Base-by-base conservation (phyloP, 2,329 filamentous ascomycete species). In the Arthroderma sp. region DNA sequence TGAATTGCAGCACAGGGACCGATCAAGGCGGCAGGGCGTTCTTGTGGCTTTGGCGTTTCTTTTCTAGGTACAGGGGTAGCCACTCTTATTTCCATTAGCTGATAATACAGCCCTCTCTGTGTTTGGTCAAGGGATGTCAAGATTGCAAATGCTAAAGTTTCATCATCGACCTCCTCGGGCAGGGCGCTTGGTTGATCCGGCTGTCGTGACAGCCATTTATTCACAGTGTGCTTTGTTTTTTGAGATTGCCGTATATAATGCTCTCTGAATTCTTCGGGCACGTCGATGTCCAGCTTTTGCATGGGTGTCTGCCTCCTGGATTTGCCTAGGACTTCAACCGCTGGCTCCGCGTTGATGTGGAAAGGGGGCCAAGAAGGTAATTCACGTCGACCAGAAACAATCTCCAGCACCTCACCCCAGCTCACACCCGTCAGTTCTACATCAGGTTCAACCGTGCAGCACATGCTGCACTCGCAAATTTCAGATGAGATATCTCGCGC, bases 321-420 rank as follows among this genome's bases (percentile, higher is more conserved):
- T 36, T 69, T 68, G 4, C 69, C 67, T 34, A 78, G 68, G n/a
- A 73, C 74, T n/a, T 78, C 63, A 7, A 71, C 71, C 30, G 65
- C 59, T 10, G 71, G 60, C 3, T 84, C 68, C 40, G 75, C 70
- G 3, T 75, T 75, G 53, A 88, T 74, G 52, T 83, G 78, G 57
- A 95, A 91, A 0, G 89, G 86, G 22, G 89, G 89, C 89, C 89
- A 95, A 10, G 73, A 66, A 0, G 89, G 88, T 42, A 95, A 72
- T 53, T 94, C 86, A 47, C 85, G 78, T 44, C 89, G 79, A 11
- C 89, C 89, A 51, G 86, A 91, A 8, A 94, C 87, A 59, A 88
- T 80, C 63, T 98, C 91, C 27, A 98, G 67, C 8, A 96, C 87
- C 59, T 96, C 89, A 6, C 91, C 89, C 89, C 89, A 98, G 50